These are phyloP conservation scores for Kalmanozyma brasiliensis DNA, from an alignment of 1,284 basidiomycete species.

Conservation along the genomic window DNA sequence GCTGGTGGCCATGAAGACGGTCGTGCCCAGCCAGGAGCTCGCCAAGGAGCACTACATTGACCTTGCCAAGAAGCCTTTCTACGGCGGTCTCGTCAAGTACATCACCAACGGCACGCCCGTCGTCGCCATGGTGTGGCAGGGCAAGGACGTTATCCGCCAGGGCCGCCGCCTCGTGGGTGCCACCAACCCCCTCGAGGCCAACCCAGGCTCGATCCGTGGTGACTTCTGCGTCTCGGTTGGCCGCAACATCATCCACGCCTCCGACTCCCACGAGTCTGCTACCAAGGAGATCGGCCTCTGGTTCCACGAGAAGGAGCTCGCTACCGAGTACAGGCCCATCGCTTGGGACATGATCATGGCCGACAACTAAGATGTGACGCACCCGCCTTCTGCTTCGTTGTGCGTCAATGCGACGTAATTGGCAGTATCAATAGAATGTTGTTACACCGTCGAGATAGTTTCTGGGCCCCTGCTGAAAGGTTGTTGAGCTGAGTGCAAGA, in stretches of 20 bases:
- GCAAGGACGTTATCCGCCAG: slow-evolving; percentile 66
- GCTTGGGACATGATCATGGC: slow-evolving; percentile 63
- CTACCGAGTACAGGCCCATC: slow-evolving; percentile 68
- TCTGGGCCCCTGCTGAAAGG: too few relatives aligned
- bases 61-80: slow-evolving; percentile 62
- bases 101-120: slow-evolving; percentile 63
- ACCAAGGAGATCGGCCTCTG: slow-evolving; percentile 71
- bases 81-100: slow-evolving; percentile 56
- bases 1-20: slow-evolving; percentile 31
- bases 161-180: slow-evolving; percentile 64
- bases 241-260: slow-evolving; percentile 71
- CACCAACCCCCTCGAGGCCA: slow-evolving; percentile 60
- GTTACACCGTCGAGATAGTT: too few relatives aligned
- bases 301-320: slow-evolving; percentile 70
- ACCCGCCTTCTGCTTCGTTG: neutral
- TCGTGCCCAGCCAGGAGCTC: slow-evolving; percentile 44
- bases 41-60: slow-evolving; percentile 64
- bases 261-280: slow-evolving; percentile 70
- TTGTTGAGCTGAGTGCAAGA: too few relatives aligned
- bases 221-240: slow-evolving; percentile 64
- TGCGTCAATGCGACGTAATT: too few relatives aligned
- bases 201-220: slow-evolving; percentile 61
- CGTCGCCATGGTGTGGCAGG: slow-evolving; percentile 65
- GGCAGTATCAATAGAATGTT: too few relatives aligned
- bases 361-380: slow-evolving; percentile 46